These are phyloP conservation scores for Xylaria sp. DNA, from an alignment of 2,329 filamentous ascomycete genomes.

Conservation along the genomic window DNA sequence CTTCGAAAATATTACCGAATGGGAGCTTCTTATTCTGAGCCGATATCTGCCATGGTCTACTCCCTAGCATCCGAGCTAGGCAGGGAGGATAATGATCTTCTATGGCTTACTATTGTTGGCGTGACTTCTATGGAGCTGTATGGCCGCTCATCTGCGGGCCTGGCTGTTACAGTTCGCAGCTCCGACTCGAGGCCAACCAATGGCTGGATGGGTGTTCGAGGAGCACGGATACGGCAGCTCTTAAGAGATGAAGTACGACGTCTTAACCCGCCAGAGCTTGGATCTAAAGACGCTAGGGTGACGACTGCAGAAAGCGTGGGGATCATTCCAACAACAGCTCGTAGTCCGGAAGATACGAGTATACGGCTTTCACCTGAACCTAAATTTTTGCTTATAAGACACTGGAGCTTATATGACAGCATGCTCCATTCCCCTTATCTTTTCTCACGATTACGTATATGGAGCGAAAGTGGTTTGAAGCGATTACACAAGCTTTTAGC, in stretches of 20 bases:
- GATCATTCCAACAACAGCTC: slow-evolving; percentile 88
- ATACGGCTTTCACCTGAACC: slow-evolving; percentile 95
- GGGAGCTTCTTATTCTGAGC: slow-evolving; percentile 92
- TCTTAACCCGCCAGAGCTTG: slow-evolving; percentile 80
- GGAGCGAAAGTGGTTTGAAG: slow-evolving; percentile 90
- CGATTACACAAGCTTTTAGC: slow-evolving; percentile 92
- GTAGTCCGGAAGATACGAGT: slow-evolving; percentile 88
- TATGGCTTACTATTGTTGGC: slow-evolving; percentile 95
- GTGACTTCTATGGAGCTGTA: slow-evolving; percentile 95
- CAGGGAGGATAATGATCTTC: slow-evolving; percentile 93
- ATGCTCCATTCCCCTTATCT: slow-evolving; percentile 98
- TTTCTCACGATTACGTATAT: slow-evolving; percentile 90
- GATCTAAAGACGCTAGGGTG: slow-evolving; percentile 67
- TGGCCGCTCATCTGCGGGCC: slow-evolving; percentile 83
- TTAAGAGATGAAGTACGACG: slow-evolving; percentile 93
- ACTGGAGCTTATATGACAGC: slow-evolving; percentile 98
- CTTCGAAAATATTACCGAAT: slow-evolving; percentile 86
- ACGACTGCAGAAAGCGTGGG: slow-evolving; percentile 73
- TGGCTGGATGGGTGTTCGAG: slow-evolving; percentile 84
- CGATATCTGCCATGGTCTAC: slow-evolving; percentile 93
- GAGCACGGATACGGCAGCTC: slow-evolving; percentile 84
- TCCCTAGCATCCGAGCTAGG: slow-evolving; percentile 94
- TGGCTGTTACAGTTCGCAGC: slow-evolving; percentile 69
- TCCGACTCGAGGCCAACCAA: slow-evolving; percentile 68
- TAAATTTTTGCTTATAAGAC: slow-evolving; percentile 88